Conservation (phyloP, 805 yeast species). For the Pachysolen tannophilus region DNA sequence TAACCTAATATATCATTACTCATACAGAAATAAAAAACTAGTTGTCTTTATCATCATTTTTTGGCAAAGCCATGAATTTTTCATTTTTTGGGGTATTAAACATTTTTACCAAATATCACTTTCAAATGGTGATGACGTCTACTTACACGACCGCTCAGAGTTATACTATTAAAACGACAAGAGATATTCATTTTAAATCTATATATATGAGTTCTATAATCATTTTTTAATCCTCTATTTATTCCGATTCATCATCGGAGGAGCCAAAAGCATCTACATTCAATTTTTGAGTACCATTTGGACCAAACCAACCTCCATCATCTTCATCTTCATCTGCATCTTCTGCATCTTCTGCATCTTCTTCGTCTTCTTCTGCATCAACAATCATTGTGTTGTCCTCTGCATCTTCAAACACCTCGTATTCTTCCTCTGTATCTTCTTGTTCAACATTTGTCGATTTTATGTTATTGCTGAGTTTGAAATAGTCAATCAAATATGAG, state of each 20-base stretch:
- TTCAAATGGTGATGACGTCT: too few relatives aligned
- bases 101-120: too few relatives aligned
- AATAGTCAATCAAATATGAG: constrained; percentile 45
- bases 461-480: constrained; percentile 20
- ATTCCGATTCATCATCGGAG: constrained; percentile 27
- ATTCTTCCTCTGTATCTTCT: constrained; percentile 17
- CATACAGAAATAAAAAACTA: too few relatives aligned
- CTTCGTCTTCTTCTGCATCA: constrained; percentile 22
- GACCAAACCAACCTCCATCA: constrained; percentile 26
- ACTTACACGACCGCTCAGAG: too few relatives aligned
- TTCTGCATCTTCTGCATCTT: constrained; percentile 19
- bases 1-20: too few relatives aligned
- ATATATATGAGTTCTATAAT: too few relatives aligned
- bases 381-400: too few relatives aligned
- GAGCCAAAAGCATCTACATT: constrained; percentile 27
- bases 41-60: too few relatives aligned
- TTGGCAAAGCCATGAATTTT: too few relatives aligned
- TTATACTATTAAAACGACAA: too few relatives aligned
- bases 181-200: too few relatives aligned
- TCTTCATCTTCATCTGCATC: constrained; percentile 24
- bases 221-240: constrained; percentile 18
- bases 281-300: constrained; percentile 18
- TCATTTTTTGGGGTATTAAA: too few relatives aligned
- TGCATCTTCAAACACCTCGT: constrained; percentile 17
- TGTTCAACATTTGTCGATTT: constrained; percentile 8